Evolutionary conservation across 2,329 filamentous ascomycete species (phyloP), one percentile per base, ranked within the genome.

Genomic region (Aureobasidium pullulans): DNA sequence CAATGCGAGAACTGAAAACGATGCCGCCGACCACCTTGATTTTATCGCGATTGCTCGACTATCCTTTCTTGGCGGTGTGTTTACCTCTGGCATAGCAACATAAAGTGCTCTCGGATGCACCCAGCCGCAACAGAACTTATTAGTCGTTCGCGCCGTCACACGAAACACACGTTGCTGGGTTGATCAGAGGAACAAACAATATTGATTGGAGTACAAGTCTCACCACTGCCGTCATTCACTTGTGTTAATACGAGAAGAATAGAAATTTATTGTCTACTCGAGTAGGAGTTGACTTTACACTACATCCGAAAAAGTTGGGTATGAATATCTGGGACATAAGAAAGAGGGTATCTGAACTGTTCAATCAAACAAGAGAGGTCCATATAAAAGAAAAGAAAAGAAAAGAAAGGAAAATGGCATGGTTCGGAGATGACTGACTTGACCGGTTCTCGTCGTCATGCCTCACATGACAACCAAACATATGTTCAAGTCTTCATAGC

Each of bases 341-440:
- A 46, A 29, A 56, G 29, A 37, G 52, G 52, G 52, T 56, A 56
- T 56, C 52, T 56, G 46, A 56, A 57, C 42, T 57, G 43, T 43
- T 16, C n/a, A 47, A 57, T 4, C 53, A 58, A 43, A 48, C 23
- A 58, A 49, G 16, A 49, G 16, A 49, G 13, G n/a, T 31, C 28
- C 2, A 15, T n/a, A 10, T 6, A 28, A 9, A 36, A 5, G 37
- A 43, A 58, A 28, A 43, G n/a, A 32, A 42, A 28, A 32, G n/a
- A 28, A 9, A 36, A 5, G 37, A 43, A 58, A 28, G 36, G n/a
- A 32, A 42, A 28, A 32, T 42, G 15, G n/a, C 23, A 49, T 46
- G 32, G 15, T 23, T 36, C 8, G 10, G 23, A 48, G 28, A 23
- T 6, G 44, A 15, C 15, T 15, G 13, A 10, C 44, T 10, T 13